Evolutionary conservation across 2,329 filamentous ascomycete species (phyloP), one percentile per base, ranked within the genome.

Genomic region (Exophiala bonariae): DNA sequence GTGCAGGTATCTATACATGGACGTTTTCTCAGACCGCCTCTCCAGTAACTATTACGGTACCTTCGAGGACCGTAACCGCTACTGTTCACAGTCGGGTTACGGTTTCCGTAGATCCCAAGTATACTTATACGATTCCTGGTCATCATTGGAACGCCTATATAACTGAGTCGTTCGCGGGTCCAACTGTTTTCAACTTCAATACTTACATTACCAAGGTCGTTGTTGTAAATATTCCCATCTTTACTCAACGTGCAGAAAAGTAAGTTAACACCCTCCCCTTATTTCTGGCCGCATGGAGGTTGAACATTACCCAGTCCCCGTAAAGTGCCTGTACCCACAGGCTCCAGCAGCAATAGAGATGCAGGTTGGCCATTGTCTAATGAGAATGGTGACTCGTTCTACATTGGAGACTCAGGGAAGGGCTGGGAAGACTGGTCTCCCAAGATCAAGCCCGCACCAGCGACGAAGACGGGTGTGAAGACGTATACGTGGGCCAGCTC

Each of bases 1-100:
- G 11, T 26, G 43, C 43, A 14, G 51, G 51, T 19, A 47, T 37
- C 11, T 54, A 54, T 31, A 54, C 51, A 16, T 54, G 49, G 38
- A 54, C 51, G 9, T 54, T 54, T 31, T 43, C 51, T 28, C 51
- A 50, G 19, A n/a, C 39, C 20, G 48, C 44, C 4, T 36, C 47
- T 23, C 30, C 47, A 7, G 36, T 41, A 7, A 50, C 48, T 3
- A 43, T 50, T 19, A 47, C 43, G 2, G 44, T 39, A 13, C 38
- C 35, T 10, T 13, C 43, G 5, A 44, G 28, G 20, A 42, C 47
- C n/a, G 48, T 43, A n/a, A 50, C 50, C 5, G 37, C 50, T 18
- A 45, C 47, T 16, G 17, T 41, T 11, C 22, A 49, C 3, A 41
- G 41, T 20, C 23, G 28, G 31, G 22, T 26, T 14, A 39, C 40